These are phyloP conservation scores for Neohortaea acidophila DNA, from an alignment of 495 filamentous ascomycete genomes.

Conservation along the genomic window DNA sequence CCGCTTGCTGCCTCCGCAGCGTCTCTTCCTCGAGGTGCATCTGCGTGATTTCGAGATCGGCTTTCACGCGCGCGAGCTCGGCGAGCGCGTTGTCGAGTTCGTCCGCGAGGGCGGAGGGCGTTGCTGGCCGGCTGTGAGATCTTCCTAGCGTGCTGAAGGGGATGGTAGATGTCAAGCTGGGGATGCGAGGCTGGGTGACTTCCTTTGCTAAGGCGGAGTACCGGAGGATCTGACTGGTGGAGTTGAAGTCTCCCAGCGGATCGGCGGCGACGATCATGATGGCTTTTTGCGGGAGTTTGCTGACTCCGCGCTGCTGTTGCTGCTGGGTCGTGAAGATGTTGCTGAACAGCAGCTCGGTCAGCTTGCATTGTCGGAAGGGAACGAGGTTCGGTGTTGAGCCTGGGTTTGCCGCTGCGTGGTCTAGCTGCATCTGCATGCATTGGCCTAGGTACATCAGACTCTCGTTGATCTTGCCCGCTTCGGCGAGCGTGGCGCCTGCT, in stretches of 20 bases:
- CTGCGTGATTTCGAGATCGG: slow-evolving; percentile 52
- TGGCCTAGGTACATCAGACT: slow-evolving; percentile 96
- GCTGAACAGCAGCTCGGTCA: slow-evolving; percentile 90
- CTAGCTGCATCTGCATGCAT: slow-evolving; percentile 89
- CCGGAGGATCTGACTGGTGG: slow-evolving; percentile 86
- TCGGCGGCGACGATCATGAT: slow-evolving; percentile 97
- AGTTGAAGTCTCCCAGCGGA: slow-evolving; percentile 85
- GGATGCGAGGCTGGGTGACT: slow-evolving; percentile 78
- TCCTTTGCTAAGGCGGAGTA: slow-evolving; percentile 90
- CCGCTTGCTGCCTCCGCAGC: slow-evolving; percentile 35
- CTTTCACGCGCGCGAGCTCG: slow-evolving; percentile 57
- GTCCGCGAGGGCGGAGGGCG: slow-evolving; percentile 34
- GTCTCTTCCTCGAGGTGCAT: slow-evolving; percentile 48
- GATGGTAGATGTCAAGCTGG: slow-evolving; percentile 53
- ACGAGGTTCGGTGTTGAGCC: slow-evolving; percentile 51
- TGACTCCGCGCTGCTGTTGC: slow-evolving; percentile 26
- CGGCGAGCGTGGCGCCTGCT: slow-evolving; percentile 74
- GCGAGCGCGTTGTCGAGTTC: slow-evolving; percentile 62
- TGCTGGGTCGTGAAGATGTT: slow-evolving; percentile 72
- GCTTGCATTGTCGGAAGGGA: slow-evolving; percentile 88
- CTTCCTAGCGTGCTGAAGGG: slow-evolving; percentile 15
- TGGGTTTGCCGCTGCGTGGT: slow-evolving; percentile 42
- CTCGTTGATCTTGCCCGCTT: slow-evolving; percentile 96
- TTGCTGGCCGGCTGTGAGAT: slow-evolving; percentile 33
- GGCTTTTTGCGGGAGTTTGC: slow-evolving; percentile 48